phyloP scores from a whole-genome alignment of 805 yeast genomes.

The Candida railenensis region DNA sequence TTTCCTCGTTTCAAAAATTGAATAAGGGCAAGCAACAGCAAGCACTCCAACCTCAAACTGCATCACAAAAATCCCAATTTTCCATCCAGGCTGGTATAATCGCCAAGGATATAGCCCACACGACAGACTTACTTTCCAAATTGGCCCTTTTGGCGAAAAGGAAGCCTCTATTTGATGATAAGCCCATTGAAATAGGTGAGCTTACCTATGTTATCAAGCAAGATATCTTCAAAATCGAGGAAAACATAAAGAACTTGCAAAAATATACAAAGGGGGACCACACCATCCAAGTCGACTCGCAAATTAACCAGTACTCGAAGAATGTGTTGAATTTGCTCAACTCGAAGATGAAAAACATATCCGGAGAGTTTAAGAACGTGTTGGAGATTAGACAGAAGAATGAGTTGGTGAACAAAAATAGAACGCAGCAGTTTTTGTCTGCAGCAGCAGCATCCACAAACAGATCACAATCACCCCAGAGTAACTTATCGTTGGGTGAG shows the following conservation, averaged over 20 bases:
- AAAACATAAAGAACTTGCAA: constrained; percentile 62
- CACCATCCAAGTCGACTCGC: constrained; percentile 49
- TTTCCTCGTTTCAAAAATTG: constrained; percentile 66
- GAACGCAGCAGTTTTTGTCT: constrained; percentile 83
- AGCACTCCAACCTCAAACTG: not conserved
- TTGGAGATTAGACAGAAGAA: constrained; percentile 81
- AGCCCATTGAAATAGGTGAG: constrained; percentile 91
- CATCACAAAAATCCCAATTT: constrained; percentile 32
- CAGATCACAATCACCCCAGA: constrained; percentile 8
- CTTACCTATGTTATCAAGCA: constrained; percentile 85
- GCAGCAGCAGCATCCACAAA: constrained; percentile 31
- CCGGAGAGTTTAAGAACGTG: constrained; percentile 90
- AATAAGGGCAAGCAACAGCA: constrained; percentile 37
- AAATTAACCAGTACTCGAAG: constrained; percentile 69
- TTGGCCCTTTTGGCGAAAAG: constrained; percentile 83
- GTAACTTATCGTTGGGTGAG: constrained; percentile 23
- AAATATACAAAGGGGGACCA: constrained; percentile 46
- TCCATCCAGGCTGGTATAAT: constrained; percentile 71
- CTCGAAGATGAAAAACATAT: constrained; percentile 86
- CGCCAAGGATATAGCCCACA: constrained; percentile 85
- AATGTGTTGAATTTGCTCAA: constrained; percentile 86
- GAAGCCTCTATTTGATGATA: constrained; percentile 90
- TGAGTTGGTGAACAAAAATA: constrained; percentile 73
- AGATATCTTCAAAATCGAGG: constrained; percentile 79
- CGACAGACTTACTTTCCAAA: constrained; percentile 76